A percentile compares a stretch with the other conserved stretches of the same genome.
These are phyloP conservation scores for Eragrostis nindensis DNA, from an alignment of 176 grass and related monocot genomes.

Conservation along the genomic window DNA sequence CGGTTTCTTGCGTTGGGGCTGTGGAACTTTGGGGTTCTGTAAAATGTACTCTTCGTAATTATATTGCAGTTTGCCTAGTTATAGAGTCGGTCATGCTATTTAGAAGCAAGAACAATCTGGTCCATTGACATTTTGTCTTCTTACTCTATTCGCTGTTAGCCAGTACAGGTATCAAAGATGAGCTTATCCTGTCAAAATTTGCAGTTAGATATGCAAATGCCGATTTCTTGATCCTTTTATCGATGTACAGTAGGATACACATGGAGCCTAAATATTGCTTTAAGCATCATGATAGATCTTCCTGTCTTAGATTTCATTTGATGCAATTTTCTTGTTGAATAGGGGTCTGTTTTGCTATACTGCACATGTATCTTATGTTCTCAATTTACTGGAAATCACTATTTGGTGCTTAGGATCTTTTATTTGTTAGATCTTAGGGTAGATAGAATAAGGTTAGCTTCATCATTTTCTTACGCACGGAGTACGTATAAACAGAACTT, in stretches of 20 bases:
- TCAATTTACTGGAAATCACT: not conserved
- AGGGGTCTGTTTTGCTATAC: not conserved
- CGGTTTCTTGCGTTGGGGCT: not conserved
- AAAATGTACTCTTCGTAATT: not conserved
- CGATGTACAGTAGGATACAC: not conserved
- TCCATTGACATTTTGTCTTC: not conserved
- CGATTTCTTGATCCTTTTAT: constrained; percentile 7
- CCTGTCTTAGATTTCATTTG: not conserved
- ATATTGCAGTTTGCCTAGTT: not conserved
- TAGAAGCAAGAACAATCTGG: not conserved
- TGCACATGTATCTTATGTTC: not conserved
- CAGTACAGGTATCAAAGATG: not conserved
- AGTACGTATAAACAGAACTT: not conserved
- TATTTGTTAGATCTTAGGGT: constrained; percentile 11
- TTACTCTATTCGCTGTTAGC: not conserved
- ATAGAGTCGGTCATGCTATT: not conserved
- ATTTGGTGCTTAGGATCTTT: not conserved
- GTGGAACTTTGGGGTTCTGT: not conserved
- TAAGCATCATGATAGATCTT: constrained; percentile 18
- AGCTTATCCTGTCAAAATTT: not conserved
- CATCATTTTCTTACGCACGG: not conserved
- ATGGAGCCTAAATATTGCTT: not conserved
- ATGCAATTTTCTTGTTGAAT: constrained; percentile 6
- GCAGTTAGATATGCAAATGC: not conserved
- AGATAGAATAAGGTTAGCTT: not conserved